Evolutionary conservation across 1,284 basidiomycete species (phyloP).

Genomic region (Omphalotus olearius): DNA sequence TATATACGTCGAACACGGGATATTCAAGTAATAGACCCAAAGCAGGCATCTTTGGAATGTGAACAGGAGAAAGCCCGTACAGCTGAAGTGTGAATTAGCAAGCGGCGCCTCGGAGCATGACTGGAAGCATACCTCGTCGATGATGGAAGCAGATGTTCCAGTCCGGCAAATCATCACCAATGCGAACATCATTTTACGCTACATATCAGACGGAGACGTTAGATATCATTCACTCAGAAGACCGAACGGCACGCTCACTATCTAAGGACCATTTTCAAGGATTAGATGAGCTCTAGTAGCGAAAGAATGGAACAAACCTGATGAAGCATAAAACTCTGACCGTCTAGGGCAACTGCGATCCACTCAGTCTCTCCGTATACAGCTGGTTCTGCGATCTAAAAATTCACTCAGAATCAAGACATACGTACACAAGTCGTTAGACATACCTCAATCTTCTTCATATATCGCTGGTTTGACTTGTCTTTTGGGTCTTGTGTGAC

Average conservation of each 20-base stretch:
- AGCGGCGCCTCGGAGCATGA: background rate
- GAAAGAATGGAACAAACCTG: constrained; percentile 50
- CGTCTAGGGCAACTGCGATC: constrained; percentile 92
- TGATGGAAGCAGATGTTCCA: constrained; percentile 66
- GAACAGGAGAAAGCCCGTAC: constrained; percentile 73
- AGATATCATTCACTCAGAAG: background rate
- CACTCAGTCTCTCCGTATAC: constrained; percentile 93
- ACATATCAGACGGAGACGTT: background rate
- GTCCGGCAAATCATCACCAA: constrained; percentile 80
- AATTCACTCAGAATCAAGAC: background rate
- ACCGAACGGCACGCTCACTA: constrained; percentile 17
- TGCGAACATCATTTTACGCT: constrained; percentile 97
- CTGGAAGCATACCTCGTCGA: constrained; percentile 53
- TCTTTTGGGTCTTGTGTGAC: constrained; percentile 85
- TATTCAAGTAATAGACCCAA: constrained; percentile 93
- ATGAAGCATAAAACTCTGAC: constrained; percentile 99
- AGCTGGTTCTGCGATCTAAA: constrained; percentile 71
- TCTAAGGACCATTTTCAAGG: constrained; percentile 30
- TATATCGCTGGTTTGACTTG: constrained; percentile 75
- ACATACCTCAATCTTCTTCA: constrained; percentile 80
- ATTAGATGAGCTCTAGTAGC: background rate
- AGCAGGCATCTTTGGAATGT: constrained; percentile 95
- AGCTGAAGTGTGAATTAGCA: constrained; percentile 34
- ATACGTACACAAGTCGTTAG: background rate
- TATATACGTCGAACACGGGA: constrained; percentile 85